A percentile compares a stretch with the other conserved stretches of the same genome.
Conservation (phyloP, 192 early-diverging fungal genomes). For the Irineochytrium annulatum region DNA sequence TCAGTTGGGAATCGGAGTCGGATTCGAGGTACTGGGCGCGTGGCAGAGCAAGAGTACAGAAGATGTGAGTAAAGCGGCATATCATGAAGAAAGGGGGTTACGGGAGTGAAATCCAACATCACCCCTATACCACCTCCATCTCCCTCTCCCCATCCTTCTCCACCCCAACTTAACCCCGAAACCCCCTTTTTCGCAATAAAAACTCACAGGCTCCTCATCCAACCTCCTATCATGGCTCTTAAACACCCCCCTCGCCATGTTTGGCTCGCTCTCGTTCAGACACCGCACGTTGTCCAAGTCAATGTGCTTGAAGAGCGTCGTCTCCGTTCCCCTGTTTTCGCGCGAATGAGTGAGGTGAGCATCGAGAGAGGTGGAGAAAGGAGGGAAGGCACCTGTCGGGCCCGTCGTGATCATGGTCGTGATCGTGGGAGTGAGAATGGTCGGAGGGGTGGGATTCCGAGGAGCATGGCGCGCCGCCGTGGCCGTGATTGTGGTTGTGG, state of each 20-base stretch:
- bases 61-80: too few relatives aligned
- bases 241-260: slow-evolving; percentile 69
- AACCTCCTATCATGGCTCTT: slow-evolving; percentile 80
- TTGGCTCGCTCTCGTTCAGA: slow-evolving; percentile 72
- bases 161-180: background rate
- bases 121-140: too few relatives aligned
- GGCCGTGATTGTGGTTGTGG: too few relatives aligned
- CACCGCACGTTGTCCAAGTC: slow-evolving; percentile 72
- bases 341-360: too few relatives aligned
- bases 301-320: slow-evolving; percentile 69
- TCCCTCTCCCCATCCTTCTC: too few relatives aligned
- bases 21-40: slow-evolving; percentile 61
- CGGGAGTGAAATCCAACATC: too few relatives aligned
- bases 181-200: background rate
- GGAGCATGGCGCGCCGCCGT: too few relatives aligned
- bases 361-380: background rate
- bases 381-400: slow-evolving; percentile 19
- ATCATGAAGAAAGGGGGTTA: too few relatives aligned
- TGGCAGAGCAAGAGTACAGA: too few relatives aligned
- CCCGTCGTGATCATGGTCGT: slow-evolving; percentile 64
- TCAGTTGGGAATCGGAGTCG: slow-evolving; percentile 88
- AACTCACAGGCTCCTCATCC: slow-evolving; percentile 59
- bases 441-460: too few relatives aligned
- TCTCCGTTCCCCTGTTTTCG: slow-evolving; percentile 36
- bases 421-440: slow-evolving; percentile 48